These are phyloP conservation scores for Termitomyces sp. DNA, from an alignment of 768 basidiomycete genomes.

Conservation along the genomic window DNA sequence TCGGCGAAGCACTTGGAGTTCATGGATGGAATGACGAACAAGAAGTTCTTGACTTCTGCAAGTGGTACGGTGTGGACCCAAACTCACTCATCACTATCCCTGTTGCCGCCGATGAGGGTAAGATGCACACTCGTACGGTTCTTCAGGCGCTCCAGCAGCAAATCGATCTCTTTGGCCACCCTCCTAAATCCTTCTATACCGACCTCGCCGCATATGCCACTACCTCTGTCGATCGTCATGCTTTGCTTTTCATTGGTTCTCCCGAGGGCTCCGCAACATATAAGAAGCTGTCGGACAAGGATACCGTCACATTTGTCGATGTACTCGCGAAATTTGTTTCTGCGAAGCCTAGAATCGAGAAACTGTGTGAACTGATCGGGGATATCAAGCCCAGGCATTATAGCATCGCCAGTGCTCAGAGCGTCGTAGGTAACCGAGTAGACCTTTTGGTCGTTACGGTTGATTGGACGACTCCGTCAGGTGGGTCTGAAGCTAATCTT, in stretches of 20 bases:
- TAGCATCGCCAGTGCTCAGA: constrained; percentile 94
- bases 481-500: constrained; percentile 36
- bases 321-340: constrained; percentile 70
- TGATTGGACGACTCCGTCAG: constrained; percentile 84
- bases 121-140: constrained; percentile 88
- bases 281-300: constrained; percentile 93
- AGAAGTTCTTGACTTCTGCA: constrained; percentile 86
- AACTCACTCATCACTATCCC: constrained; percentile 79
- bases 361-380: constrained; percentile 82
- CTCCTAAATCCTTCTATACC: constrained; percentile 93
- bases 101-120: constrained; percentile 54
- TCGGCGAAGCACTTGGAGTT: constrained; percentile 94
- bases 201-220: constrained; percentile 78
- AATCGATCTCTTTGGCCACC: constrained; percentile 92
- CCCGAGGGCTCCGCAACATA: constrained; percentile 89
- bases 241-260: constrained; percentile 88
- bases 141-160: constrained; percentile 96
- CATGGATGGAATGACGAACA: constrained; percentile 96
- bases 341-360: constrained; percentile 79
- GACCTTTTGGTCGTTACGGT: constrained; percentile 95
- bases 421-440: constrained; percentile 90
- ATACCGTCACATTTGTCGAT: constrained; percentile 92
- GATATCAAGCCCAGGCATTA: constrained; percentile 98
- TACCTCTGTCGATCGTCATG: constrained; percentile 61
- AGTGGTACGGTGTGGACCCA: constrained; percentile 87